Conservation (phyloP, 164 flowering plant species). For the Berberis thunbergii region DNA sequence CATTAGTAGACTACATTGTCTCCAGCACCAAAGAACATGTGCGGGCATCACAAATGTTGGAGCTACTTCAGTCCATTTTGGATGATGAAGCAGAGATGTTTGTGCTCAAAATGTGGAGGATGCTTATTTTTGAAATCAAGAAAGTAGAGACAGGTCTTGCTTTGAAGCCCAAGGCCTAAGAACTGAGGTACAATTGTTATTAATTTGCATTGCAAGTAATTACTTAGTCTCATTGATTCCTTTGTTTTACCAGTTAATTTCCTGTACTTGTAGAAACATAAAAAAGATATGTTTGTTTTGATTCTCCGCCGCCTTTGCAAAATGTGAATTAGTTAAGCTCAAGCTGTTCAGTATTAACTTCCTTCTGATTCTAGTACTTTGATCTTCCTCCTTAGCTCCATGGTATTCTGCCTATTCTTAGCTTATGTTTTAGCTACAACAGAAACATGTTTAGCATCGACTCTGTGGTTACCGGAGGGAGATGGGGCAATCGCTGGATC, state of each 20-base stretch:
- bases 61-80: conserved; percentile 69
- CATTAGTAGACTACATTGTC: conserved; percentile 90
- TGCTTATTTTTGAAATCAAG: conserved; percentile 98
- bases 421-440: no score
- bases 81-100: conserved; percentile 99
- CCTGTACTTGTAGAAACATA: background rate
- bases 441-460: no score
- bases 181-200: conserved; percentile 1
- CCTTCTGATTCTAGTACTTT: no score
- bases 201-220: background rate
- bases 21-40: conserved; percentile 84
- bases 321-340: background rate
- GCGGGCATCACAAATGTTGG: conserved; percentile 79
- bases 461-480: no score
- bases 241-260: background rate
- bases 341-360: no score
- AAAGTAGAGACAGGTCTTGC: conserved; percentile 86
- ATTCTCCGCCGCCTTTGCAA: background rate
- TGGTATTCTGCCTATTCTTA: no score
- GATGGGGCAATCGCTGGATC: no score
- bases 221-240: background rate
- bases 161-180: conserved; percentile 44
- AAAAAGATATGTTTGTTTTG: background rate
- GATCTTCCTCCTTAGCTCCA: no score
- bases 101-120: conserved; percentile 99